Base-by-base conservation (phyloP, 306 rosid genomes). In the Vigna trinervia region DNA sequence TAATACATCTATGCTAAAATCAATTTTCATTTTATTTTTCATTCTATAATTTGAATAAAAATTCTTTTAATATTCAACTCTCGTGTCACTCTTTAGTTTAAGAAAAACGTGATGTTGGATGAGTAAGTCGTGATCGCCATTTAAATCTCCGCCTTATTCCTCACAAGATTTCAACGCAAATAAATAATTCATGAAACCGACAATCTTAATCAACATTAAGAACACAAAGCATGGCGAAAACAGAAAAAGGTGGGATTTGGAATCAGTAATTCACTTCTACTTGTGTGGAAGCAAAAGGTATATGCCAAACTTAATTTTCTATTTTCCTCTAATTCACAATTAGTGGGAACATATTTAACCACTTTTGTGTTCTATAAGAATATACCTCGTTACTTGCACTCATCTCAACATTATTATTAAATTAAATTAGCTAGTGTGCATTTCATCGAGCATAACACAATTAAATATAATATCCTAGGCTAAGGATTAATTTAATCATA, bases 261-360 rank as follows among this genome's bases (percentile, higher is more conserved):
- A 39, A 26, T 39, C 17, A n/a, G 15, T 39, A 8, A 15, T 65
- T 41, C 52, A 5, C 34, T 19, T 20, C 30, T 41, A 41, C 22
- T 67, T 67, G 0, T 41, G 8, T 10, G 8, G 4, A 10, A 11
- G 1, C 53, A 5, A 61, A 30, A n/a, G 0, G 5, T 14, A 14
- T 6, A 30, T 6, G 6, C 6, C 1, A 75, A 47, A 62, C 26
- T 36, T 52, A 11, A 58, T 23, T 10, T 7, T 1, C 14, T 12
- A 3, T 26, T 43, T 56, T 68, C n/a, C 8, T 3, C 8, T 1
- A 46, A 19, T 71, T 71, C 20, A 32, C 17, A 34, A 36, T 38
- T 69, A 50, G 77, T 22, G 72, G 71, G 15, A 34, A 20, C 77
- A 60, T 61, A 58, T 34, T 78, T 15, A n/a, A 50, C 43, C 15